Evolutionary conservation across 1,284 basidiomycete genomes (phyloP).

Genomic region (Malassezia dermatis): DNA sequence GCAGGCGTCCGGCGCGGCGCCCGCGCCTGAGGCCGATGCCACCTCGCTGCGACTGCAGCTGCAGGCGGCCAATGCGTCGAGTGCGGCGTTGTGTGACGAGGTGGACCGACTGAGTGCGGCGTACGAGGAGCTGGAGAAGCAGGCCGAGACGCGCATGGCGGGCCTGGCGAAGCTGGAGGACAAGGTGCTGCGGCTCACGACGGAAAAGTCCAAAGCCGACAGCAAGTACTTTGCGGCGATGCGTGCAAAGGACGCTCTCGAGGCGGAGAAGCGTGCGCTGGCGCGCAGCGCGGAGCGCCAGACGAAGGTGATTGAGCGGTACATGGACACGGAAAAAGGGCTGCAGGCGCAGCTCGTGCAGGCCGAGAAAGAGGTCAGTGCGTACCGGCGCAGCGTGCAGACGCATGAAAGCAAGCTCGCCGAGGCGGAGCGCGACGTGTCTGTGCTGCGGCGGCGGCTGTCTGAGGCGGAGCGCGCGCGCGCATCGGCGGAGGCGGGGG

Average conservation of each 20-base stretch:
- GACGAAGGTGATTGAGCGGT: constrained; percentile 62
- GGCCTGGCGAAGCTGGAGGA: constrained; percentile 70
- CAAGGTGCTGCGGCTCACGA: constrained; percentile 53
- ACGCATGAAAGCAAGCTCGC: constrained; percentile 31
- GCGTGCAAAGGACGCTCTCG: constrained; percentile 74
- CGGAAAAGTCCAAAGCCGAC: constrained; percentile 76
- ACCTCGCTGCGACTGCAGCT: constrained; percentile 19
- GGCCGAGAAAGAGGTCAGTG: constrained; percentile 52
- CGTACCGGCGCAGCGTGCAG: constrained; percentile 30
- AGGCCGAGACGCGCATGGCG: constrained; percentile 72
- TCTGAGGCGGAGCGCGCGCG: constrained; percentile 21
- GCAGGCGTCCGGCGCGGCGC: background rate
- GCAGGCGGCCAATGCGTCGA: constrained; percentile 32
- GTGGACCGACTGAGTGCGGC: constrained; percentile 73
- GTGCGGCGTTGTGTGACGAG: constrained; percentile 58
- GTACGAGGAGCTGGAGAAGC: constrained; percentile 75
- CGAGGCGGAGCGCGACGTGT: constrained; percentile 44
- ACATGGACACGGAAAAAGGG: constrained; percentile 60
- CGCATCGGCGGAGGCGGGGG: constrained; percentile 24
- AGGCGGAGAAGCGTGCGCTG: constrained; percentile 64
- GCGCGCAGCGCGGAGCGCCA: constrained; percentile 65
- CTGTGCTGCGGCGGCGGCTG: constrained; percentile 26
- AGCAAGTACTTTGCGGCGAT: constrained; percentile 87
- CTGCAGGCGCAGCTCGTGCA: constrained; percentile 57
- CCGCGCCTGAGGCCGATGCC: background rate